phyloP scores from a whole-genome alignment of 225 moss, liverwort and hornwort genomes.

The Physcomitrellopsis africana region DNA sequence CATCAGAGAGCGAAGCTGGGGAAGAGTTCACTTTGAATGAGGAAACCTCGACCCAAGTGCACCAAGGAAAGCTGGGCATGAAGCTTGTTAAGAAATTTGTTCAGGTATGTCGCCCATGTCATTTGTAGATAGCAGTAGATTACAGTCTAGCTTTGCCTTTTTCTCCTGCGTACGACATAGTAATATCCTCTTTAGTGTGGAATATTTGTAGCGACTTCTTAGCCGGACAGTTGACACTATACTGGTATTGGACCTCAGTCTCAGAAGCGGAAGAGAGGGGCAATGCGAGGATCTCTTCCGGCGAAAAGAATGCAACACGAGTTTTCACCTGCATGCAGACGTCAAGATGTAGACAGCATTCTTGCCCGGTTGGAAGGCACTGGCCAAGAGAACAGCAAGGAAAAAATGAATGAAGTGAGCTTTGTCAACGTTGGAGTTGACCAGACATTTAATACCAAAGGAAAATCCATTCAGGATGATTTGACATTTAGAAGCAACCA shows the following conservation, averaged over 20 bases:
- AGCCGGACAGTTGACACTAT: conserved; percentile 14
- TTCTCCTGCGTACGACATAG: background rate
- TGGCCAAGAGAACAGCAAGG: background rate
- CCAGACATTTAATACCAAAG: background rate
- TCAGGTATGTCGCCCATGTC: conserved; percentile 30
- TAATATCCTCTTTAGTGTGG: background rate
- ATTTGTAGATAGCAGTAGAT: too few species aligned
- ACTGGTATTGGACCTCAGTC: conserved; percentile 36
- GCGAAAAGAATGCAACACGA: conserved; percentile 19
- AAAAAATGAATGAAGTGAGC: background rate
- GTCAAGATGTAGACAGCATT: background rate
- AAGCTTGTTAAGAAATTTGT: conserved; percentile 44
- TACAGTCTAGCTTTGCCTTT: background rate
- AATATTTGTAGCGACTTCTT: background rate
- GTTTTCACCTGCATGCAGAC: background rate
- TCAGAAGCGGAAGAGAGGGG: conserved; percentile 52
- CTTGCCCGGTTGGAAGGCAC: conserved; percentile 22
- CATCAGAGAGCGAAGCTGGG: conserved; percentile 21
- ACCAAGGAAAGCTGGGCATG: conserved; percentile 51
- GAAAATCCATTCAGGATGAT: conserved; percentile 2
- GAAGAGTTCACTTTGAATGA: conserved; percentile 49
- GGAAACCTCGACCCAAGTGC: conserved; percentile 46
- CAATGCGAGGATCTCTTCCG: conserved; percentile 29
- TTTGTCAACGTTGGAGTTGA: background rate
- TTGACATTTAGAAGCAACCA: background rate